Conservation (phyloP, 208 protist species). For the Herpetomonas tarakana region DNA sequence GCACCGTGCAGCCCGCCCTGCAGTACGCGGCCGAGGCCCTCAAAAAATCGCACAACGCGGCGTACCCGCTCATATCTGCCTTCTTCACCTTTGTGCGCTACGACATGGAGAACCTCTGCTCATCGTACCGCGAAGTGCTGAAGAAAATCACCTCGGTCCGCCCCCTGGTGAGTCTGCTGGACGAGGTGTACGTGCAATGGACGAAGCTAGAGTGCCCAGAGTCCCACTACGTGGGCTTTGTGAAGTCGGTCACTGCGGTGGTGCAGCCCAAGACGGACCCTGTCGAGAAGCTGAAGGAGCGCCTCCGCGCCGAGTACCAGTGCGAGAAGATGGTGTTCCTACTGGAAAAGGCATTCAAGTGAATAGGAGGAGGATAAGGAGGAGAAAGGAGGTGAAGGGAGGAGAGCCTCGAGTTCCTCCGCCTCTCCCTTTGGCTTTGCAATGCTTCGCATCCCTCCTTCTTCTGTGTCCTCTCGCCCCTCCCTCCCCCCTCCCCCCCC, state of each 20-base stretch:
- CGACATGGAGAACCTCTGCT: slow-evolving; percentile 63
- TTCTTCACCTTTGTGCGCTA: slow-evolving; percentile 84
- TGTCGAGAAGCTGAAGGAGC: slow-evolving; percentile 40
- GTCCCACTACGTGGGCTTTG: slow-evolving; percentile 44
- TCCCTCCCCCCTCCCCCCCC: too few relatives aligned
- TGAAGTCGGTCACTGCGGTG: slow-evolving; percentile 32
- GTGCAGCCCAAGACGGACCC: slow-evolving; percentile 26
- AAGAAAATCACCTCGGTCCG: slow-evolving; percentile 55
- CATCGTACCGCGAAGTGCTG: slow-evolving; percentile 51
- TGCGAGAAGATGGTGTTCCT: slow-evolving; percentile 21
- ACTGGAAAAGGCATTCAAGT: slow-evolving; percentile 37
- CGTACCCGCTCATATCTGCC: slow-evolving; percentile 48
- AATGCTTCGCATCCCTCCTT: too few relatives aligned
- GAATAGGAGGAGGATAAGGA: slow-evolving; percentile 3
- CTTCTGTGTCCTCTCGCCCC: too few relatives aligned
- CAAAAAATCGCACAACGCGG: slow-evolving; percentile 16
- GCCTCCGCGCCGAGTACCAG: slow-evolving; percentile 36
- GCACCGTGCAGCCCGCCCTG: slow-evolving; percentile 22
- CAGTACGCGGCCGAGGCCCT: slow-evolving; percentile 24
- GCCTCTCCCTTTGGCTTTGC: not conserved
- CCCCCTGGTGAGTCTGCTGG: slow-evolving; percentile 33
- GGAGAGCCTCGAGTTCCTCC: not conserved
- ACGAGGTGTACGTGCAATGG: slow-evolving; percentile 82
- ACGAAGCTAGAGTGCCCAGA: slow-evolving; percentile 41
- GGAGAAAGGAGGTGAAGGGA: not conserved